A percentile compares a stretch with the other conserved stretches of the same genome.
Conservation (phyloP, 441 rosid genomes). For the Corymbia citriodora region DNA sequence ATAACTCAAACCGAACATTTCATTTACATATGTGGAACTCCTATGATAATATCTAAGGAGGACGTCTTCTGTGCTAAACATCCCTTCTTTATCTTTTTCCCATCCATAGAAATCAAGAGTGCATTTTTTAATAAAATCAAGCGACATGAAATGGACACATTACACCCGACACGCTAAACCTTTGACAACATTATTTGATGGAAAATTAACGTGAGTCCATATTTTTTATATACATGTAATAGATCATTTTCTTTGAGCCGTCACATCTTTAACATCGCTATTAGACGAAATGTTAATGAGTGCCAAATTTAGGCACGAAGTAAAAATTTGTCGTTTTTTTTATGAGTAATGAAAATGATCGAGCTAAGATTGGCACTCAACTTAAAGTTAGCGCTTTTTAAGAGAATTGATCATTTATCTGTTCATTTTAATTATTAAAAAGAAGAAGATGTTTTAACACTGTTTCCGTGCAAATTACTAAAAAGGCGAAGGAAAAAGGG, state of each 20-base stretch:
- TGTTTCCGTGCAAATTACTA: no score
- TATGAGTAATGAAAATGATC: not conserved
- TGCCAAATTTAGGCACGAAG: not conserved
- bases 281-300: not conserved
- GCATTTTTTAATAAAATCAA: not conserved
- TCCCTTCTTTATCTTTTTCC: not conserved
- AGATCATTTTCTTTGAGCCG: not conserved
- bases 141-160: no score
- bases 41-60: accelerated
- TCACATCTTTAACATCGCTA: not conserved
- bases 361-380: not conserved
- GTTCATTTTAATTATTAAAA: no score
- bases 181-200: not conserved
- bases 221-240: not conserved
- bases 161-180: accelerated
- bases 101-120: accelerated
- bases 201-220: not conserved
- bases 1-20: accelerated
- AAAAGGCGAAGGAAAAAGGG: not conserved
- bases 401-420: not conserved
- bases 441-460: not conserved
- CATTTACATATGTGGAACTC: accelerated
- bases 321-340: not conserved
- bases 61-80: accelerated
- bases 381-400: not conserved